Conservation (phyloP, 768 basidiomycete species). For the Cystobasidium onofrii region DNA sequence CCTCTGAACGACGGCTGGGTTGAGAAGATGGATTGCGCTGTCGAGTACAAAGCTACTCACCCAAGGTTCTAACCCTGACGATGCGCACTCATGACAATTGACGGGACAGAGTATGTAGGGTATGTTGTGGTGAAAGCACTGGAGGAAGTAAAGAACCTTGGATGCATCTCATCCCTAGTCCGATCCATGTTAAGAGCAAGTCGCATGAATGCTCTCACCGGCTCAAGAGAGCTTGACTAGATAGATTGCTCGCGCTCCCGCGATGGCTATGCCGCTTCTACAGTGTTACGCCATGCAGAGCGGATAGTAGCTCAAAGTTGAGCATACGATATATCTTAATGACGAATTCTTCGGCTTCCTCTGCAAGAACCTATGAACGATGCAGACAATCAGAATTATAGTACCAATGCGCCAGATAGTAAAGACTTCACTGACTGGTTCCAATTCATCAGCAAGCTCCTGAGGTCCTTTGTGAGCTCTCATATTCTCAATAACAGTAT, state of each 20-base stretch:
- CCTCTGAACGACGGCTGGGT: too few species aligned
- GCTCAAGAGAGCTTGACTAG: not conserved
- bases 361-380: slow-evolving; percentile 38
- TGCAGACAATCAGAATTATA: not conserved
- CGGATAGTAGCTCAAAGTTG: slow-evolving; percentile 33
- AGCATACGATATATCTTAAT: slow-evolving; percentile 35
- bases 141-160: not conserved
- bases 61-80: not conserved
- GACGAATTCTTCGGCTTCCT: slow-evolving; percentile 41
- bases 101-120: not conserved
- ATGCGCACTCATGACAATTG: not conserved
- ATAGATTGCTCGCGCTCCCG: too few species aligned
- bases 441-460: slow-evolving; percentile 41
- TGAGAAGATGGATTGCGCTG: not conserved
- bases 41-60: not conserved
- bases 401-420: not conserved
- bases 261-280: not conserved
- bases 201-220: not conserved
- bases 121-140: not conserved
- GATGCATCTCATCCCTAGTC: not conserved
- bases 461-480: slow-evolving; percentile 38
- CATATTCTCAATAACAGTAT: slow-evolving; percentile 39
- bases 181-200: not conserved
- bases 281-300: slow-evolving; percentile 13
- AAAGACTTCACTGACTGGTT: slow-evolving; percentile 34